Conservation (phyloP, 2,329 filamentous ascomycete species). For the Coniosporium tulheliwenetii region DNA sequence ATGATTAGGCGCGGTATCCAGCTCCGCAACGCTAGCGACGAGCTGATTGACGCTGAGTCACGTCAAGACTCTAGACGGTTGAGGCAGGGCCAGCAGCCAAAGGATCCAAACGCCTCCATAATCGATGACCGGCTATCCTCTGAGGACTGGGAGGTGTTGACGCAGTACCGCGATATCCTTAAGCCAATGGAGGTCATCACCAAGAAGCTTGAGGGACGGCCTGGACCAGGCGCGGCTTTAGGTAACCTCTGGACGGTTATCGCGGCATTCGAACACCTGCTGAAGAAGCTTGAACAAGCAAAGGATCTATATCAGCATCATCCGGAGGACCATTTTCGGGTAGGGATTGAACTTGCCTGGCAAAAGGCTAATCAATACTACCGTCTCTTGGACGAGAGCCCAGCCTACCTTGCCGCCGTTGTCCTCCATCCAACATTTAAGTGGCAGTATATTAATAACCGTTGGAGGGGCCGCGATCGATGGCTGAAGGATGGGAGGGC, state of each 20-base stretch:
- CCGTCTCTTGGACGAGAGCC: background rate
- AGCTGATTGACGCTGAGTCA: slow-evolving; percentile 3
- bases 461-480: too few relatives aligned
- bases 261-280: too few relatives aligned
- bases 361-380: background rate
- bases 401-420: background rate
- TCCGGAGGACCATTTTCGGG: background rate
- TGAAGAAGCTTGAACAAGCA: too few relatives aligned
- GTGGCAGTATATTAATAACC: background rate
- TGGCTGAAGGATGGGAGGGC: too few relatives aligned
- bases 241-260: too few relatives aligned
- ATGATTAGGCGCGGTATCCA: too few relatives aligned
- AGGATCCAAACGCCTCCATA: too few relatives aligned
- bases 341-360: background rate
- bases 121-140: background rate
- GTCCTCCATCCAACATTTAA: background rate
- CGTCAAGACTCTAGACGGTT: slow-evolving; percentile 1
- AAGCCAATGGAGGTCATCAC: slow-evolving; percentile 1
- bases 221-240: too few relatives aligned
- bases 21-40: slow-evolving; percentile 4
- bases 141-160: slow-evolving; percentile 2
- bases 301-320: background rate
- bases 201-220: background rate
- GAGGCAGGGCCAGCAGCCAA: too few relatives aligned
- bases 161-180: slow-evolving; percentile 1